Evolutionary conservation across 2,329 filamentous ascomycete species (phyloP).

Genomic region (Calonectria hawksworthii): DNA sequence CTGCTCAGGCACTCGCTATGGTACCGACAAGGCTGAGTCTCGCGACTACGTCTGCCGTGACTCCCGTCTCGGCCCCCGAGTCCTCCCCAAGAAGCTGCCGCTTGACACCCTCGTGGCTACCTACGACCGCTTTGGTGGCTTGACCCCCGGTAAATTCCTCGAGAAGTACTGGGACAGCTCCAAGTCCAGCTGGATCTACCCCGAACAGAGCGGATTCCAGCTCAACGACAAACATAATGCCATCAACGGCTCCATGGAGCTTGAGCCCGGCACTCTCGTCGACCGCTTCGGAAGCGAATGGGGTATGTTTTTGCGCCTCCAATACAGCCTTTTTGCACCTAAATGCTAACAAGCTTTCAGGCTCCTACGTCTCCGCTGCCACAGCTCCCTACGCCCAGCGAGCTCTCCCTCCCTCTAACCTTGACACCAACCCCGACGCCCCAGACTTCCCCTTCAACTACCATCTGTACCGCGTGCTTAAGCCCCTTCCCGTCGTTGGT

Average conservation of each 20-base stretch:
- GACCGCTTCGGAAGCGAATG: conserved; percentile 7
- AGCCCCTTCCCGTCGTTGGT: conserved; percentile 53
- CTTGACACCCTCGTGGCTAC: background rate
- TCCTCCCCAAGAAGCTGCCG: background rate
- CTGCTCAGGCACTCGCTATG: background rate
- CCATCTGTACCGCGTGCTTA: conserved; percentile 60
- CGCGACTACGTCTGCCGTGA: background rate
- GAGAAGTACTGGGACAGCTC: conserved; percentile 27
- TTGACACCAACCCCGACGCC: conserved; percentile 51
- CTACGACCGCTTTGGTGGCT: conserved; percentile 34
- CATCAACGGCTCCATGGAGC: conserved; percentile 4
- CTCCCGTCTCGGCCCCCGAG: background rate
- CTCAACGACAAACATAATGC: background rate
- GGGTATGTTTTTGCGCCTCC: background rate
- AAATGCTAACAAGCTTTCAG: background rate
- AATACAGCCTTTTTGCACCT: background rate
- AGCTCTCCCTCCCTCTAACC: conserved; percentile 60
- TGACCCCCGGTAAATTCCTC: conserved; percentile 29
- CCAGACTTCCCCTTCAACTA: conserved; percentile 61
- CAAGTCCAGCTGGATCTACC: conserved; percentile 26
- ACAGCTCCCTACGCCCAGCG: conserved; percentile 63
- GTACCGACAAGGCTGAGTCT: background rate
- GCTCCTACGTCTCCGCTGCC: conserved; percentile 51
- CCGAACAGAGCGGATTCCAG: conserved; percentile 23
- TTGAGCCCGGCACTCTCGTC: background rate